Evolutionary conservation across 805 yeast species (phyloP).

Genomic region (Yarrowia hollandica): DNA sequence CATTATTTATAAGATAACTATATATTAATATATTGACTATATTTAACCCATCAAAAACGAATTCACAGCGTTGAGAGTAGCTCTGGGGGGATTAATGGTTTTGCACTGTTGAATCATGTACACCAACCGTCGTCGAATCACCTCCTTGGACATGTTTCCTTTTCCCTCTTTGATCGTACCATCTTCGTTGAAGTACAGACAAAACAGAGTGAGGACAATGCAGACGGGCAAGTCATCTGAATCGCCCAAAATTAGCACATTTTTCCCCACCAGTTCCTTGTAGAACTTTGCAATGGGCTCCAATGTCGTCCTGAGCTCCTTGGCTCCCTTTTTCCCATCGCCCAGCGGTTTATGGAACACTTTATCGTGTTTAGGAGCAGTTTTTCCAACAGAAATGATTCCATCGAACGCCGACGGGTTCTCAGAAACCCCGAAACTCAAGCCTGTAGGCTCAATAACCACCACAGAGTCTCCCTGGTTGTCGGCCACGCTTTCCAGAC

Average conservation of each 20-base stretch:
- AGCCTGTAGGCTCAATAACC: not conserved
- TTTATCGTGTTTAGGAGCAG: not conserved
- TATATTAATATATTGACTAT: too few species aligned
- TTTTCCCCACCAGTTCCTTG: slow-evolving; percentile 32
- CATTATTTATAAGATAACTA: not conserved
- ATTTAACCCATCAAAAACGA: slow-evolving; percentile 51
- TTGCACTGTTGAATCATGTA: slow-evolving; percentile 46
- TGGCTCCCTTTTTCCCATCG: slow-evolving; percentile 63
- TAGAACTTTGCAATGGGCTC: slow-evolving; percentile 46
- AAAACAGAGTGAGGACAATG: slow-evolving; percentile 54
- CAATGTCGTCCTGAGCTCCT: slow-evolving; percentile 52
- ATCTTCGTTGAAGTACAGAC: slow-evolving; percentile 46
- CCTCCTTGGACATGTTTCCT: slow-evolving; percentile 46
- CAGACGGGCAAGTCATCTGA: slow-evolving; percentile 65
- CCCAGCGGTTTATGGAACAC: slow-evolving; percentile 33
- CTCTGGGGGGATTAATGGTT: slow-evolving; percentile 73
- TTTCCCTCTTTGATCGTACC: slow-evolving; percentile 39
- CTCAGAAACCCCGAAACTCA: not conserved
- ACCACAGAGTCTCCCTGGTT: not conserved
- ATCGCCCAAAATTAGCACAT: slow-evolving; percentile 56
- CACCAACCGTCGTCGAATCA: slow-evolving; percentile 58
- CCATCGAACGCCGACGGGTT: not conserved
- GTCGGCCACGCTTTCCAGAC: not conserved
- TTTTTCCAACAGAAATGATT: not conserved
- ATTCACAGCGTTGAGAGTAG: slow-evolving; percentile 72